Percentiles rank a stretch among this genome's conserved stretches.
phyloP scores from a whole-genome alignment of 768 basidiomycete genomes.

The Hypholoma sublateritium region DNA sequence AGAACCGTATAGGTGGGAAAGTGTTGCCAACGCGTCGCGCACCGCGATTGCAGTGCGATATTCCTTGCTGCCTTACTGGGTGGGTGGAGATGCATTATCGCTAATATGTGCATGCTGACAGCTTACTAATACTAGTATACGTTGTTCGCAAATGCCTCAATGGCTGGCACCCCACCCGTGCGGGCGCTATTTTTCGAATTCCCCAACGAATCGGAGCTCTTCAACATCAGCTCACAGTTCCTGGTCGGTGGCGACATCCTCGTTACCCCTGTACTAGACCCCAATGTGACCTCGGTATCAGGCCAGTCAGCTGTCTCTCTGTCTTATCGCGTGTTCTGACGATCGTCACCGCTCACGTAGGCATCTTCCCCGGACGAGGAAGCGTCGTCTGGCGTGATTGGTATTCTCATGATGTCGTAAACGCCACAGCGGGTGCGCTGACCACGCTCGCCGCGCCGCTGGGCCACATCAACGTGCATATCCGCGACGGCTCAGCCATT shows the following conservation, averaged over 20 bases:
- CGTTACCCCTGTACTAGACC: conserved; percentile 72
- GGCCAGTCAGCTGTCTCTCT: conserved; percentile 36
- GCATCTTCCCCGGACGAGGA: conserved; percentile 65
- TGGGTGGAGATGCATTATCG: conserved; percentile 28
- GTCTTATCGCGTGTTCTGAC: background rate
- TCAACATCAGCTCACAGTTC: conserved; percentile 67
- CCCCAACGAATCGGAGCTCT: conserved; percentile 65
- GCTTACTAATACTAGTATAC: conserved; percentile 50
- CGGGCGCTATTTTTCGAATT: conserved; percentile 80
- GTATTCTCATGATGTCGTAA: conserved; percentile 62
- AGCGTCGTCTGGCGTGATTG: conserved; percentile 67
- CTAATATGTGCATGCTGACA: background rate
- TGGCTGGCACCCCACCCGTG: conserved; percentile 65
- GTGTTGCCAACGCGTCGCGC: conserved; percentile 71
- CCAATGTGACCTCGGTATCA: conserved; percentile 66
- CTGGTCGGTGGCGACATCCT: conserved; percentile 69
- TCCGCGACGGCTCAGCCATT: conserved; percentile 68
- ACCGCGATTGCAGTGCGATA: conserved; percentile 74
- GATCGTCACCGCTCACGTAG: conserved; percentile 27
- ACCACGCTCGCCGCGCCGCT: conserved; percentile 66
- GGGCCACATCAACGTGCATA: conserved; percentile 73
- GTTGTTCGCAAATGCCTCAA: conserved; percentile 68
- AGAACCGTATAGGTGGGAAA: conserved; percentile 82
- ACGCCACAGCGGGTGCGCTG: conserved; percentile 37
- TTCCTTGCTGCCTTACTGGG: conserved; percentile 78